Base-by-base conservation (phyloP, 1,284 basidiomycete genomes). In the Xerocomus nothofagi region DNA sequence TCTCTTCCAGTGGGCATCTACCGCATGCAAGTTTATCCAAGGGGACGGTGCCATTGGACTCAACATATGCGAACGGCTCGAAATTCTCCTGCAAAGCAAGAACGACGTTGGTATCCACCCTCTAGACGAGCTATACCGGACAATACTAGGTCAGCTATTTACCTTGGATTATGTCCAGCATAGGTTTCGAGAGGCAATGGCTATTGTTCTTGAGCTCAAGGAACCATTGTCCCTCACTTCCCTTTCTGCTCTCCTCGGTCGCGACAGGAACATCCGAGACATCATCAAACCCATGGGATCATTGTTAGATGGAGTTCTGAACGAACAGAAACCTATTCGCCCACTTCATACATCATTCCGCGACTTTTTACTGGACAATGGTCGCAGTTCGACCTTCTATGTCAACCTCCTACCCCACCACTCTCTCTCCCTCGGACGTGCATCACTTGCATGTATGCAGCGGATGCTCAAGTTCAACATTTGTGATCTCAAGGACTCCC, bases 1-100 rank as follows among this genome's bases (percentile, higher is more conserved):
- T 34, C 57, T 59, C 26, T 59, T 59, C 39, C 57, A 59, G 27
- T 59, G 59, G 59, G 57, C 57, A 9, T 62, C 46, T n/a, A 60
- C 60, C 2, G 57, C 57, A 11, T 62, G 59, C 50, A 62, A 30
- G 12, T 59, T 62, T 20, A 62, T 59, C 15, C 33, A 54, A 10
- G 55, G 57, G 8, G 54, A 61, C 23, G 57, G 46, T 10, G 42
- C 49, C 9, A 31, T 44, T 24, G 60, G 60, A 20, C 41, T 58
- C 15, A 32, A 21, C 12, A 26, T 50, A 17, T 10, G 4, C 6
- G 54, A 58, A 11, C 55, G 50, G 11, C 39, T 58, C 3, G 21
- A 33, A 23, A 26, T 54, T 29, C 60, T 62, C 26, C 1, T 62
- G 10, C 29, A 32, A 20, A 30, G 12, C 18, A 26, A 33, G 10